Base-by-base conservation (phyloP, 208 protist species). In the Acanthamoeba triangularis region DNA sequence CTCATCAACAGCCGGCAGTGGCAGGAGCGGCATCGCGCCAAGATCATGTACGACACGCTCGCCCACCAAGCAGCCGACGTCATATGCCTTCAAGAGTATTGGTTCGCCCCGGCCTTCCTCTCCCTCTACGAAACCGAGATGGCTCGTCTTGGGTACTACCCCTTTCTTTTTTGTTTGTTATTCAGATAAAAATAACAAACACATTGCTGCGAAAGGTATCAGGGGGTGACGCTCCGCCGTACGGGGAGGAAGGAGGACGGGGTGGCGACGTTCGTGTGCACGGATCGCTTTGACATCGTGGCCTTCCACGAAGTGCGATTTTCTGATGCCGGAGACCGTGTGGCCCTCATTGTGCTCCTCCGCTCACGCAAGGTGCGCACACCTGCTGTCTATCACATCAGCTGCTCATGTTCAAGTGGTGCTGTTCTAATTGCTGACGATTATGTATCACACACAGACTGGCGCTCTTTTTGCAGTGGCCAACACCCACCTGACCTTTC, bases 401-500 rank as follows among this genome's bases (percentile, higher is more conserved):
- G 5, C 6, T 80, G 56, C 7, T 13, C 6, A 0, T 28, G 56
- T 61, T 14, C n/a, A 13, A 16, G 63, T 14, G 16, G 61, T 23
- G 61, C 16, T 13, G 1, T 28, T 54, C 30, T 3, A n/a, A n/a
- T 52, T 7, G 37, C 30, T 76, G 14, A 7, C 49, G 4, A 56
- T 25, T 76, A 33, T 6, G 23, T 2, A 10, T 20, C 20, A 16
- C 16, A 3, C 63, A 35, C 35, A 93, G 63, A 93, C 59, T 23
- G 88, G 67, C 25, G 54, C 88, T 6, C 88, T 93, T 35, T 93
- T 93, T n/a, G 88, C 28, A 35, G 88, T 93, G 67, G 88, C 44
- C 59, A 93, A 93, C 54, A 93, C 88, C 23, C 88, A 93, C 41
- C 63, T 93, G 28, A 93, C 88, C 56, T 93, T 93, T 59, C 88